A percentile compares a stretch with the other conserved stretches of the same genome.
Evolutionary conservation across 768 basidiomycete genomes (phyloP).

Genomic region (Mycena venus): DNA sequence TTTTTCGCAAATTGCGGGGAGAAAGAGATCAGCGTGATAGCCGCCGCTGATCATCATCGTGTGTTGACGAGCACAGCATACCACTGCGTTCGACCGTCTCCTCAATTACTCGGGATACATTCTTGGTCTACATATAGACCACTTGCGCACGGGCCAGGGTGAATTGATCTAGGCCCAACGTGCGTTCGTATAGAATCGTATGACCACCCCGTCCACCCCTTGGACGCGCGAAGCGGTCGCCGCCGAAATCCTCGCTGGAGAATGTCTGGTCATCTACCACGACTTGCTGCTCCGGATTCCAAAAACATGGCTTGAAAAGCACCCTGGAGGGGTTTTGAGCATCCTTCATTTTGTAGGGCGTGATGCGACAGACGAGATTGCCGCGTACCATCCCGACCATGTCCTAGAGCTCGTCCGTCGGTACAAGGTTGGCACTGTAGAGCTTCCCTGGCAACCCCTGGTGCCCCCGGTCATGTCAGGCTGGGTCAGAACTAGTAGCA

Average conservation of each 20-base stretch:
- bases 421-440: slow-evolving; percentile 80
- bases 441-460: slow-evolving; percentile 81
- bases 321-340: slow-evolving; percentile 91
- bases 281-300: slow-evolving; percentile 76
- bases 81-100: no score
- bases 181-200: not conserved
- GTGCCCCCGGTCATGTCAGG: slow-evolving; percentile 90
- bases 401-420: slow-evolving; percentile 68
- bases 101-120: no score
- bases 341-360: slow-evolving; percentile 96
- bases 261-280: slow-evolving; percentile 81
- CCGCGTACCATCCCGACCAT: slow-evolving; percentile 85
- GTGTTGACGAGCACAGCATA: no score
- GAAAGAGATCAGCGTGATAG: no score
- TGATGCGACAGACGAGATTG: slow-evolving; percentile 95
- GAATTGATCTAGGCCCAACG: no score
- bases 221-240: slow-evolving; percentile 67
- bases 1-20: no score
- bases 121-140: no score
- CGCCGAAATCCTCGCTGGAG: slow-evolving; percentile 79
- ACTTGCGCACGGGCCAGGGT: no score
- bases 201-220: not conserved
- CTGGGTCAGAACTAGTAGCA: slow-evolving; percentile 74
- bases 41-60: no score
- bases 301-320: slow-evolving; percentile 81